Base-by-base conservation (phyloP, 805 yeast genomes). In the Candida ortonii region DNA sequence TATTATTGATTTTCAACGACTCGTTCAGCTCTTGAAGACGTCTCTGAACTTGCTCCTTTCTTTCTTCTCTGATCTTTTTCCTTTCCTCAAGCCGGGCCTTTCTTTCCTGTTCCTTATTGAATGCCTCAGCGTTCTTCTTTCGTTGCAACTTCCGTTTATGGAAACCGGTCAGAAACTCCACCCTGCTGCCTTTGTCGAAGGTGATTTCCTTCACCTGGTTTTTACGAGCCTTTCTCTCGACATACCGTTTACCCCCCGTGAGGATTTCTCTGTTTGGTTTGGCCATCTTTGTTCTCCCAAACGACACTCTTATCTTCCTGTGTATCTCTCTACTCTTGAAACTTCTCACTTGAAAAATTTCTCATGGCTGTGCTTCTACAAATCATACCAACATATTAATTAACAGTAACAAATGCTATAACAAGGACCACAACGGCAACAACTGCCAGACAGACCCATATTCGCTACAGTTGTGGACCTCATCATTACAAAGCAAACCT, bases 111-210 rank as follows among this genome's bases (percentile, higher is more conserved):
- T 89, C 96, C 48, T 81, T 79, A 32, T 74, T 75, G 50, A 69
- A 78, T 40, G 75, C 85, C 47, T 76, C 78, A 0, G 97, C 97
- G 45, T 81, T 79, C 64, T 87, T 89, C 62, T 84, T 84, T 58
- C 97, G 73, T 53, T 84, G 84, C 12, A 90, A 57, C 57, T 90
- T 90, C 53, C 98, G 75, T 64, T 90, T 90, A 61, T 93, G 97
- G 60, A 90, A 90, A 25, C 98, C 98, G 3, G 97, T 90, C 47
- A 90, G 65, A 58, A 79, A 90, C 41, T 90, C 95, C 19, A 70
- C 63, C 56, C 97, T 66, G n/a, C 83, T 73, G 13, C 73, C 84
- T 44, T 78, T 76, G 60, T 93, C 93, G 57, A 88, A 93, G 2
- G 74, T 77, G 18, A 93, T 94, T 57, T 87, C 96, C 17, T 76